Conservation (phyloP, 208 protist genomes). For the Acanthamoeba healyi region DNA sequence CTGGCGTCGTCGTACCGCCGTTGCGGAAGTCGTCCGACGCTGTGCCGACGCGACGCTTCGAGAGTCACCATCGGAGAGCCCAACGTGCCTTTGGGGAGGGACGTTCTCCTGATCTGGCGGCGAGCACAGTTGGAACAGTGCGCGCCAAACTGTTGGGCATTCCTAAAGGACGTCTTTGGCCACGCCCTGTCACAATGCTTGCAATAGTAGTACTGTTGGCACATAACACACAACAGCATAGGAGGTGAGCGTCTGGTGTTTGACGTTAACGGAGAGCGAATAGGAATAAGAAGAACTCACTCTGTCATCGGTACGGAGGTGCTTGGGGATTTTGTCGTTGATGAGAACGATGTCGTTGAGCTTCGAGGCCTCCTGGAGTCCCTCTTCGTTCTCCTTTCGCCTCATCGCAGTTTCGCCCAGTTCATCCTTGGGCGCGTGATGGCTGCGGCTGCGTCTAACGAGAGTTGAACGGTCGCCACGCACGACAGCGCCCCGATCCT, state of each 20-base stretch:
- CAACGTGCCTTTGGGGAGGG: neutral
- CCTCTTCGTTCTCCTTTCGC: conserved; percentile 13
- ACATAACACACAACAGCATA: neutral
- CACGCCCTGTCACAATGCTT: conserved; percentile 71
- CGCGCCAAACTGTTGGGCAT: conserved; percentile 71
- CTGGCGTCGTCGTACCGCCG: neutral
- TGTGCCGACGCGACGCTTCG: neutral
- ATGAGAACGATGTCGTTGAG: conserved; percentile 16
- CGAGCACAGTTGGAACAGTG: conserved; percentile 66
- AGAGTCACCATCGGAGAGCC: neutral
- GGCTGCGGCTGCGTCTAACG: neutral
- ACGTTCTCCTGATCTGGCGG: neutral
- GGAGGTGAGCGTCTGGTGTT: too few species aligned
- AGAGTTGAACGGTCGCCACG: neutral
- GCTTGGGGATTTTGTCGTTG: conserved; percentile 38
- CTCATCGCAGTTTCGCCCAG: neutral
- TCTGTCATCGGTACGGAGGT: conserved; percentile 17
- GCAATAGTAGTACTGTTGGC: conserved; percentile 60
- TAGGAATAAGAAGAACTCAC: neutral
- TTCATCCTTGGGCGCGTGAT: neutral
- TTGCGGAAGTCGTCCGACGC: neutral
- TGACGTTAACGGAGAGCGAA: neutral
- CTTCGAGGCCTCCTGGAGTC: neutral
- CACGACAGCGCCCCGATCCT: neutral
- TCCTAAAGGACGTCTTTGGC: conserved; percentile 60